Evolutionary conservation across 1,284 basidiomycete species (phyloP).

Genomic region (Ceratobasidium sp.): DNA sequence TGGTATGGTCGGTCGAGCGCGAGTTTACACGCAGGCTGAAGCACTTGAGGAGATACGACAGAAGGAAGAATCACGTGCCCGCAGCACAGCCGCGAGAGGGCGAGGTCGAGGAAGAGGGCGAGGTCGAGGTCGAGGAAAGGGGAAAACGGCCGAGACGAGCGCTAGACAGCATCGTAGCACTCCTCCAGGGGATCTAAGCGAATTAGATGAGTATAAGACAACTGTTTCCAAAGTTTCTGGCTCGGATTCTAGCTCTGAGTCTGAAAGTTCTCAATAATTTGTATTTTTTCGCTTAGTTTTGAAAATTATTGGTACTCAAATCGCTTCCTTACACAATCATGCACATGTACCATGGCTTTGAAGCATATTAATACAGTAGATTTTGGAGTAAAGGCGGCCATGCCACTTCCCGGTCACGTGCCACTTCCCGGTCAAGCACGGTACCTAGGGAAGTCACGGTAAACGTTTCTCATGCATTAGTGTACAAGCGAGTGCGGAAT

Average conservation of each 20-base stretch:
- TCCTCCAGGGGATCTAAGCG: background rate
- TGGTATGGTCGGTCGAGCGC: background rate
- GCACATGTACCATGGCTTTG: too few species aligned
- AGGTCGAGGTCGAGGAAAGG: background rate
- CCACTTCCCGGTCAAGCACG: too few species aligned
- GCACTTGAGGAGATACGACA: background rate
- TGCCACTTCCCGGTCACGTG: too few species aligned
- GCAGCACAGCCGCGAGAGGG: background rate
- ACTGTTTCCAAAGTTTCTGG: background rate
- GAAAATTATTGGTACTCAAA: too few species aligned
- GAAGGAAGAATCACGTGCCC: conserved; percentile 14
- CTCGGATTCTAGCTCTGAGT: background rate
- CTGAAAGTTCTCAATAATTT: too few species aligned
- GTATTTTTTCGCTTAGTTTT: too few species aligned
- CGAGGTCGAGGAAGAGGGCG: background rate
- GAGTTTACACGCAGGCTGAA: conserved; percentile 4
- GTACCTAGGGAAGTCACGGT: too few species aligned
- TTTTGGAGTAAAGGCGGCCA: too few species aligned
- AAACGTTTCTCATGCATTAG: too few species aligned
- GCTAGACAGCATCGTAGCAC: background rate
- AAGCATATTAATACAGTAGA: too few species aligned
- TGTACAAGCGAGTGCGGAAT: too few species aligned
- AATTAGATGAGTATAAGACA: background rate
- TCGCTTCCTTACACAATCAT: too few species aligned
- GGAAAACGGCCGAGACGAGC: background rate